Evolutionary conservation across 106 monocot species (phyloP), one percentile per base, ranked within the genome.

Genomic region (Dioscorea alata): DNA sequence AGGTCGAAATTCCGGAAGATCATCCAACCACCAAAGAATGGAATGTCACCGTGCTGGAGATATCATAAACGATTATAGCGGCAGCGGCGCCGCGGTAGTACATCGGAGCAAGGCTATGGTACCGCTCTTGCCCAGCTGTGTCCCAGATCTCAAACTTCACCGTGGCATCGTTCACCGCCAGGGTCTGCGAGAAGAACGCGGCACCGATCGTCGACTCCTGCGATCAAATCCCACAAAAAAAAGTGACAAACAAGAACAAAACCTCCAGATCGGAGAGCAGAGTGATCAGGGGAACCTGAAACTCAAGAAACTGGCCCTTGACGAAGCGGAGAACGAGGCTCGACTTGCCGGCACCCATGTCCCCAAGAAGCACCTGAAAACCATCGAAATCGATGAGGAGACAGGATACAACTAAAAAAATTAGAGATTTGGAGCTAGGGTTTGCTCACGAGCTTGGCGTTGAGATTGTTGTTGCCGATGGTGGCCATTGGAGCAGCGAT

Each of bases 111-210:
- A 96, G 67, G 67, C 95, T 91, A 60, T 96, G 95, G 71, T 96
- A 96, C 71, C 95, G 81, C 84, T 96, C 91, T 69, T 96, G 95
- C 61, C 95, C 95, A 2, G 95, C 95, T 5, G 95, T 96, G 74
- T 96, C 95, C 95, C 95, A 96, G 67, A 92, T 97, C 79, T 92
- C 96, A 65, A 97, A 86, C 71, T 97, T 97, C 59, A 97, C 96
- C 16, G 96, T 97, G 0, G 88, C 84, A 64, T 97, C 96, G 65
- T 64, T 89, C 72, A 89, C 71, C 42, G 96, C 96, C 57, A 97
- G 69, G 49, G 92, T 92, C 77, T 97, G 96, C 51, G 96, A 89
- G 78, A 92, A 92, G 82, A 97, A 97, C 17, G 96, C 96, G 20
- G 96, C 96, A n/a, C 96, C 96, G 57, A 97, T 97, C 61, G 96